These are phyloP conservation scores for Blastobotrys illinoisensis DNA, from an alignment of 1,139 yeast genomes.

Conservation along the genomic window DNA sequence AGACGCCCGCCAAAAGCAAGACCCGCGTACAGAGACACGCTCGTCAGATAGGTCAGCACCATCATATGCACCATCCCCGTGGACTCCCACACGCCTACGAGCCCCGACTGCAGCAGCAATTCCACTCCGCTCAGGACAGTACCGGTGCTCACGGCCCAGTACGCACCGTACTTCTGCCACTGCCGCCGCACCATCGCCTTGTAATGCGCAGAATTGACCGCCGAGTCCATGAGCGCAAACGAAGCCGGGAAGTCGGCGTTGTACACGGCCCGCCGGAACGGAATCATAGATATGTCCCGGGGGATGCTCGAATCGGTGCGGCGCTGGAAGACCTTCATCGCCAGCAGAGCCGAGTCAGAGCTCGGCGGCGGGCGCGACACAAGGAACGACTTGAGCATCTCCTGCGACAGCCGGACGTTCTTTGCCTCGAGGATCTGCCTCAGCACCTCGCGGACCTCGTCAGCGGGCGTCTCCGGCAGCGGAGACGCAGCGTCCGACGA, in stretches of 20 bases:
- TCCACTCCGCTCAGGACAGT: conserved; percentile 32
- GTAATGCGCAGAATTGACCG: conserved; percentile 47
- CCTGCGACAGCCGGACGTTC: conserved; percentile 13
- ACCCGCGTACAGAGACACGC: conserved; percentile 49
- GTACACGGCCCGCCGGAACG: conserved; percentile 55
- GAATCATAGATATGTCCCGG: conserved; percentile 49
- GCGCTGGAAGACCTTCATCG: conserved; percentile 22
- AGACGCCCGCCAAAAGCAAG: conserved; percentile 53
- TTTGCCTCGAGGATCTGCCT: conserved; percentile 17
- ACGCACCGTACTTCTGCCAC: conserved; percentile 23
- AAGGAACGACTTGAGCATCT: conserved; percentile 22
- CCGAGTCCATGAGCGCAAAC: conserved; percentile 51
- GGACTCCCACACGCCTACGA: conserved; percentile 39
- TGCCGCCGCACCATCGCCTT: conserved; percentile 17
- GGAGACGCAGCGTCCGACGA: conserved; percentile 19
- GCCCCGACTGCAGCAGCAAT: conserved; percentile 30
- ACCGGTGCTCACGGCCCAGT: conserved; percentile 35
- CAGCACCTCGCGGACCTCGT: conserved; percentile 18
- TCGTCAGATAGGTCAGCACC: conserved; percentile 57
- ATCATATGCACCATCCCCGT: conserved; percentile 47
- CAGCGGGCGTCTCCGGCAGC: conserved; percentile 18
- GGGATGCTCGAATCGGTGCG: conserved; percentile 32
- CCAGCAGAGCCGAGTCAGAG: conserved; percentile 19
- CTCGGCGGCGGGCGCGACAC: conserved; percentile 23
- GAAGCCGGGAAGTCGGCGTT: conserved; percentile 57